Conservation (phyloP, 441 rosid species). For the Oxalis stricta region DNA sequence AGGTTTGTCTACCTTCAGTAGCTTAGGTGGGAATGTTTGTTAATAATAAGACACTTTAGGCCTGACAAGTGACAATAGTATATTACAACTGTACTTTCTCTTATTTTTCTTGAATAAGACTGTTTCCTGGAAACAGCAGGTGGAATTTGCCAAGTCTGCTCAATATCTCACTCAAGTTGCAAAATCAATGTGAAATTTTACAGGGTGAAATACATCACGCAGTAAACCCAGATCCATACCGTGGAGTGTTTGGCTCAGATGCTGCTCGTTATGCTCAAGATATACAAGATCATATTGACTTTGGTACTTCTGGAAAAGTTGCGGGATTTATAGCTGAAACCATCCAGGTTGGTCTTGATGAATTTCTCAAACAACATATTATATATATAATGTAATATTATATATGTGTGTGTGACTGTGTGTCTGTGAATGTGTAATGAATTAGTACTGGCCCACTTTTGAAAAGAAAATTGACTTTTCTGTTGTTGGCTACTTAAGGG, state of each 20-base stretch:
- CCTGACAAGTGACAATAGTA: too few species aligned
- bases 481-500: slow-evolving; percentile 31
- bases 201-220: slow-evolving; percentile 94
- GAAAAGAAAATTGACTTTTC: background rate
- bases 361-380: background rate
- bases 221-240: slow-evolving; percentile 83
- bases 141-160: too few species aligned
- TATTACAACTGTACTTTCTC: too few species aligned
- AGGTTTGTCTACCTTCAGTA: too few species aligned
- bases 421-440: background rate
- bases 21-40: too few species aligned
- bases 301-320: slow-evolving; percentile 76
- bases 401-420: too few species aligned
- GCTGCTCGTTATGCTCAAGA: slow-evolving; percentile 60
- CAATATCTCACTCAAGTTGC: too few species aligned
- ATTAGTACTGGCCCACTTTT: background rate
- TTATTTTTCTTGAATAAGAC: too few species aligned
- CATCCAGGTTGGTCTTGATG: slow-evolving; percentile 46
- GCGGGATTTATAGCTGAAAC: slow-evolving; percentile 94
- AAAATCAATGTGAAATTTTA: slow-evolving; percentile 10
- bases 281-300: slow-evolving; percentile 81
- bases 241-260: slow-evolving; percentile 75
- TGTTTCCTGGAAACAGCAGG: too few species aligned
- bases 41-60: too few species aligned
- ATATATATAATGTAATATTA: too few species aligned